phyloP scores from a whole-genome alignment of 106 monocot genomes.

The Alisma plantagoaquatica region DNA sequence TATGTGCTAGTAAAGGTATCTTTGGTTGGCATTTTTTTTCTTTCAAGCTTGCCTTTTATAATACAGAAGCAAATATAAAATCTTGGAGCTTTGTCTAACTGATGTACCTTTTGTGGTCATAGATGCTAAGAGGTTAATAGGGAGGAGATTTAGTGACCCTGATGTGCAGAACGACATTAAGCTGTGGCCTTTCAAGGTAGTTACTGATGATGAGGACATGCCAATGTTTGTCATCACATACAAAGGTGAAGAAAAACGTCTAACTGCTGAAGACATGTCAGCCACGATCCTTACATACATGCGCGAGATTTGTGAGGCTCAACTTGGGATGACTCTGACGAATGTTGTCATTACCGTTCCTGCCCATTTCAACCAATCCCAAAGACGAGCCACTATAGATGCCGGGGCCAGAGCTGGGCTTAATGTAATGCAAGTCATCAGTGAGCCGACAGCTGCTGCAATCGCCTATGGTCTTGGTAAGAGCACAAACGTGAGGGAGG shows the following conservation, averaged over 20 bases:
- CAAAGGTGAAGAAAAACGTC: slow-evolving; percentile 17
- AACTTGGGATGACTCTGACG: slow-evolving; percentile 2
- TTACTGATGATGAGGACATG: slow-evolving; percentile 5
- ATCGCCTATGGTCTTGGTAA: slow-evolving; percentile 14
- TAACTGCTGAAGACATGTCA: slow-evolving; percentile 18
- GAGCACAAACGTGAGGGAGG: neutral
- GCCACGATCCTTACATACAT: slow-evolving; percentile 15
- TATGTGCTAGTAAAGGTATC: too few relatives aligned
- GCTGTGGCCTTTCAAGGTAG: slow-evolving; percentile 19
- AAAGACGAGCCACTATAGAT: slow-evolving; percentile 13
- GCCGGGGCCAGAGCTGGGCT: slow-evolving; percentile 17
- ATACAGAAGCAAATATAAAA: too few relatives aligned
- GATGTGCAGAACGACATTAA: slow-evolving; percentile 11
- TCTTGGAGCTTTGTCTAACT: too few relatives aligned
- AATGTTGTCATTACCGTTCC: slow-evolving; percentile 17
- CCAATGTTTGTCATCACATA: slow-evolving; percentile 11
- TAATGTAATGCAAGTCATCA: slow-evolving; percentile 6
- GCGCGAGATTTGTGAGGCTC: slow-evolving; percentile 8
- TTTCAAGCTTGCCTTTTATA: too few relatives aligned
- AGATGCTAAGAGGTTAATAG: slow-evolving; percentile 18
- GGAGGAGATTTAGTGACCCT: neutral
- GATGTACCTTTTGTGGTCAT: neutral
- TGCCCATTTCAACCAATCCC: slow-evolving; percentile 19
- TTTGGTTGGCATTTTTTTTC: too few relatives aligned
- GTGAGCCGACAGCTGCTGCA: slow-evolving; percentile 14